Conservation (phyloP, 2,329 filamentous ascomycete genomes). For the Golovinomyces cichoracearum region DNA sequence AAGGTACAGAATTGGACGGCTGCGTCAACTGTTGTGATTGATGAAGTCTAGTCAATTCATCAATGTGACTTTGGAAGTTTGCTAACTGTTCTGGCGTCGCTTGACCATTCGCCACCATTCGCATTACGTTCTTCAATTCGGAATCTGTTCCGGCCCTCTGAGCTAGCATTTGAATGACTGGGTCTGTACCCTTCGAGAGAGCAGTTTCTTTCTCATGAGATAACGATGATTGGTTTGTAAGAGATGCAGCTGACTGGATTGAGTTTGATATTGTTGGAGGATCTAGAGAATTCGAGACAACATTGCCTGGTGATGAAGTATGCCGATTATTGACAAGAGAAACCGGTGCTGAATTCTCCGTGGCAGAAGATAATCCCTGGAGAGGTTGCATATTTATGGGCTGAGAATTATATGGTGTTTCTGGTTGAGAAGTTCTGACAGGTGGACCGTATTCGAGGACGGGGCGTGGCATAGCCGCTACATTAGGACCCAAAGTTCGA, state of each 20-base stretch:
- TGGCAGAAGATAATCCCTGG: not conserved
- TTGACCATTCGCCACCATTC: conserved; percentile 50
- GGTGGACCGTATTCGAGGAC: conserved; percentile 40
- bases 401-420: not conserved
- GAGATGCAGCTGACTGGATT: conserved; percentile 4
- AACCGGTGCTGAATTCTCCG: not conserved
- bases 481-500: conserved; percentile 16
- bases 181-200: conserved; percentile 27
- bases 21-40: conserved; percentile 30
- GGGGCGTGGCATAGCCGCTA: conserved; percentile 21
- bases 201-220: conserved; percentile 4
- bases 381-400: conserved; percentile 6
- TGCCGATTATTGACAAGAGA: not conserved
- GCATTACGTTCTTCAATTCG: conserved; percentile 54
- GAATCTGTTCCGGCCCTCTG: conserved; percentile 49
- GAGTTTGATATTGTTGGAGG: not conserved
- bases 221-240: not conserved
- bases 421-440: conserved; percentile 21
- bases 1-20: not conserved
- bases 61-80: conserved; percentile 57
- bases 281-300: not conserved
- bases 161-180: conserved; percentile 56
- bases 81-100: conserved; percentile 45
- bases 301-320: not conserved
- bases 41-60: conserved; percentile 44